These are phyloP conservation scores for Suillus alpinus DNA, from an alignment of 768 basidiomycete species.

Conservation along the genomic window DNA sequence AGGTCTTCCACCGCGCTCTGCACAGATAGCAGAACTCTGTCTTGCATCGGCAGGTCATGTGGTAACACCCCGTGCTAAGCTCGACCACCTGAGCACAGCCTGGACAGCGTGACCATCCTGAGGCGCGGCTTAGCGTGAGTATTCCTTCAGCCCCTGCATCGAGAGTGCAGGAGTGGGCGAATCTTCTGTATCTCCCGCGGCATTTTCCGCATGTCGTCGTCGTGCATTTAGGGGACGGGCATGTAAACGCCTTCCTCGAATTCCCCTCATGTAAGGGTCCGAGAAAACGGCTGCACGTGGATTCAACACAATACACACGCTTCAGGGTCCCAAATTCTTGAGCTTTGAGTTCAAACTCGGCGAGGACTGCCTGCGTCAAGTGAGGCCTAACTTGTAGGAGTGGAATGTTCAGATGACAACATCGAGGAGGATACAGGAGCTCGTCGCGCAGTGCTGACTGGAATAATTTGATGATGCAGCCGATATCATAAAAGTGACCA, in stretches of 20 bases:
- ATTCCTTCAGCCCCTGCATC: conserved; percentile 23
- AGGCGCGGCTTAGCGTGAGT: conserved; percentile 20
- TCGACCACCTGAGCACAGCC: conserved; percentile 38
- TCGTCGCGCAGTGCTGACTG: conserved; percentile 34
- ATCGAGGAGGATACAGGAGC: conserved; percentile 38
- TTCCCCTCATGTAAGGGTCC: conserved; percentile 24
- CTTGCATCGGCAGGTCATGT: conserved; percentile 39
- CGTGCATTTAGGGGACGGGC: conserved; percentile 16
- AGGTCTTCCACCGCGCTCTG: conserved; percentile 60
- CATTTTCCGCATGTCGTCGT: conserved; percentile 24
- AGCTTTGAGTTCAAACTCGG: conserved; percentile 22
- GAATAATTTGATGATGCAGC: conserved; percentile 33
- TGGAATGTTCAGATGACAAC: conserved; percentile 33
- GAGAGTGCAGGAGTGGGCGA: conserved; percentile 22
- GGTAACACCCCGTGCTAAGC: conserved; percentile 35
- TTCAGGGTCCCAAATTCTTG: conserved; percentile 30
- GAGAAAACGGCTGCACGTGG: conserved; percentile 34
- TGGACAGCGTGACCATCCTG: conserved; percentile 38
- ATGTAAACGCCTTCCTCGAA: conserved; percentile 24
- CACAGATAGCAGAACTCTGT: conserved; percentile 46
- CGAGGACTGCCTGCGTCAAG: conserved; percentile 18
- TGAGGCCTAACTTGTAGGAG: conserved; percentile 21
- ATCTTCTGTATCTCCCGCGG: conserved; percentile 20
- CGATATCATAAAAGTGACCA: conserved; percentile 33
- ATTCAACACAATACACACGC: conserved; percentile 36